Evolutionary conservation across 805 yeast species (phyloP).

Genomic region (Ogataea polymorpha): DNA sequence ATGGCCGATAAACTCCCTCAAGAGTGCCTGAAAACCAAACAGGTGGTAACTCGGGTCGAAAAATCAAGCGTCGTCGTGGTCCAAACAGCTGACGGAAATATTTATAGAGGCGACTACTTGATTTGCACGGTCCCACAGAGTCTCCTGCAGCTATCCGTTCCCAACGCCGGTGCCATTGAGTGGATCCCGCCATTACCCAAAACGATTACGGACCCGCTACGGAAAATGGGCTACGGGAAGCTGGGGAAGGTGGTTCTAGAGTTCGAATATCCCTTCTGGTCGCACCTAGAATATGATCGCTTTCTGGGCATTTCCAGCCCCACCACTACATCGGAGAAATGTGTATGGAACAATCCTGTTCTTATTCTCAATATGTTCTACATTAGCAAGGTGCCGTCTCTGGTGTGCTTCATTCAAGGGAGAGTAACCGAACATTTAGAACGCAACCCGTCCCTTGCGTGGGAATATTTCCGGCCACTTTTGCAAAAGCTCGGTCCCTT

Average conservation of each 20-base stretch:
- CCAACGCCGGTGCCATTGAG: constrained; percentile 43
- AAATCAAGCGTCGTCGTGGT: constrained; percentile 25
- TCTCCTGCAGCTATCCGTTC: constrained; percentile 43
- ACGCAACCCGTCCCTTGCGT: constrained; percentile 47
- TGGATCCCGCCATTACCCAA: constrained; percentile 59
- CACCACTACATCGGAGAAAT: constrained; percentile 24
- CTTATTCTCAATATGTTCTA: constrained; percentile 58
- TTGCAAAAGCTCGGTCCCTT: constrained; percentile 24
- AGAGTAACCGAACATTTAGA: constrained; percentile 66
- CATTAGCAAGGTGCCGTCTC: constrained; percentile 46
- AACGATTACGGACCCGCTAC: constrained; percentile 40
- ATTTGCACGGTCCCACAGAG: constrained; percentile 81
- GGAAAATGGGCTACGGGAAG: constrained; percentile 56
- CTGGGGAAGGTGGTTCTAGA: constrained; percentile 73
- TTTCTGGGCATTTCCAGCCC: constrained; percentile 41
- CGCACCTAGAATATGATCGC: constrained; percentile 43
- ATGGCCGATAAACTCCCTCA: constrained; percentile 39
- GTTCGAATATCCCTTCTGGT: constrained; percentile 64
- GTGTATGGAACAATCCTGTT: constrained; percentile 58
- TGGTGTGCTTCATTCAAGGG: constrained; percentile 68
- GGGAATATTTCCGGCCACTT: constrained; percentile 58
- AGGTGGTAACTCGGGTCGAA: constrained; percentile 43
- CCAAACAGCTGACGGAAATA: constrained; percentile 33
- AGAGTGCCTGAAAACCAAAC: constrained; percentile 37
- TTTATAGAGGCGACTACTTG: constrained; percentile 47